phyloP scores from a whole-genome alignment of 164 flowering plant genomes.

The Vitis cinerea region DNA sequence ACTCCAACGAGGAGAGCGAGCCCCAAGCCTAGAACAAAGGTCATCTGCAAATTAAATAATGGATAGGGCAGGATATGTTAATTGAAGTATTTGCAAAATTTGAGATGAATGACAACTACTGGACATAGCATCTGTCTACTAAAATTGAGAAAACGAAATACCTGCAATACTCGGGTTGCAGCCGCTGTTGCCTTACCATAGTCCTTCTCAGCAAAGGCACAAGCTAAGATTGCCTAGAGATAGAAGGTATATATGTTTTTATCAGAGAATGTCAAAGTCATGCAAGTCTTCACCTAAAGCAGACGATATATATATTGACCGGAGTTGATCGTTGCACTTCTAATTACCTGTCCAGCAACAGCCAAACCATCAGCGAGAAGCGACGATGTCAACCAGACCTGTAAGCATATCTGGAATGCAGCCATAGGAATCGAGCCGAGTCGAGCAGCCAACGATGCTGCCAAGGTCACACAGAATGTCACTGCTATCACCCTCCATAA shows the following conservation, averaged over 20 bases:
- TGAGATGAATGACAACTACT: too few species aligned
- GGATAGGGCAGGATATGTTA: not conserved
- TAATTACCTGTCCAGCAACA: conserved; percentile 67
- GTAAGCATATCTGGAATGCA: conserved; percentile 91
- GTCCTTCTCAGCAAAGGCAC: conserved; percentile 54
- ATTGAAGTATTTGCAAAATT: not conserved
- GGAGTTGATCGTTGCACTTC: too few species aligned
- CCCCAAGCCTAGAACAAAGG: conserved; percentile 44
- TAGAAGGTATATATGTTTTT: too few species aligned
- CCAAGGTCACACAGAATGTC: conserved; percentile 88
- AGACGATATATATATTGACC: not conserved
- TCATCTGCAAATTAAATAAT: conserved; percentile 34
- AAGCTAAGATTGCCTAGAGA: conserved; percentile 49
- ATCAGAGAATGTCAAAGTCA: not conserved
- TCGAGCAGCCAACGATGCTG: conserved; percentile 90
- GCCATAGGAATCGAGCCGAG: conserved; percentile 87
- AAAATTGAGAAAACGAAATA: conserved; percentile 1
- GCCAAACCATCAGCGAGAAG: conserved; percentile 80
- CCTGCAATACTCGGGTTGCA: conserved; percentile 44
- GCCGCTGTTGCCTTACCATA: conserved; percentile 36
- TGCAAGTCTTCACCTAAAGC: not conserved
- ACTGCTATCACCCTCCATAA: conserved; percentile 76
- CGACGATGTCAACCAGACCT: conserved; percentile 89
- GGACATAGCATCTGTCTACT: too few species aligned
- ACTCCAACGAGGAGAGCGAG: conserved; percentile 40